Evolutionary conservation across 164 flowering plant genomes (phyloP).

Genomic region (Aristolochia californica): DNA sequence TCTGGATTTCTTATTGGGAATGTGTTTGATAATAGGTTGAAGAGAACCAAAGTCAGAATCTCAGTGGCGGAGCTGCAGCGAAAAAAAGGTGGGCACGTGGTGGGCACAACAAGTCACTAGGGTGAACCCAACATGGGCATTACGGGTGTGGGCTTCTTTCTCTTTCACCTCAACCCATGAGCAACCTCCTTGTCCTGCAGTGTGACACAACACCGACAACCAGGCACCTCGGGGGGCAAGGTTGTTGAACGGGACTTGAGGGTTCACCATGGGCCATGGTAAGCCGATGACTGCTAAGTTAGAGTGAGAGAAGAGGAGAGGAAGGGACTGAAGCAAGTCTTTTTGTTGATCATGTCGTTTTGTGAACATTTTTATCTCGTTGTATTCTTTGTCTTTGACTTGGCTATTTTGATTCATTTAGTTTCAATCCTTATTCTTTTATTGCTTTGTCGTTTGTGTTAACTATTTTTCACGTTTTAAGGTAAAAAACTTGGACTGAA

Average conservation of each 20-base stretch:
- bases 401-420: background rate
- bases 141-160: slow-evolving; percentile 41
- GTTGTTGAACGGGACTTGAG: slow-evolving; percentile 94
- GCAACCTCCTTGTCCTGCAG: slow-evolving; percentile 12
- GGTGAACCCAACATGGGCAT: slow-evolving; percentile 26
- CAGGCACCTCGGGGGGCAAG: slow-evolving; percentile 55
- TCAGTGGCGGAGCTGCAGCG: slow-evolving; percentile 7
- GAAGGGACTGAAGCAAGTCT: background rate
- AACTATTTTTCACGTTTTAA: no score
- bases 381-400: background rate
- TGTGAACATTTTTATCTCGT: background rate
- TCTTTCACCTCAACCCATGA: slow-evolving; percentile 2
- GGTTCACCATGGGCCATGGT: slow-evolving; percentile 91
- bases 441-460: background rate
- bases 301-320: background rate
- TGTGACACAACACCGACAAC: slow-evolving; percentile 22
- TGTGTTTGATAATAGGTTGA: slow-evolving; percentile 32
- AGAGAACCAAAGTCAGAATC: slow-evolving; percentile 20
- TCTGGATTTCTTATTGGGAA: background rate
- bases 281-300: slow-evolving; percentile 30
- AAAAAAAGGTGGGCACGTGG: slow-evolving; percentile 51
- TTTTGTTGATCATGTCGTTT: background rate
- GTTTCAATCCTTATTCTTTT: background rate
- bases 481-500: background rate
- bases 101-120: slow-evolving; percentile 56